Conservation (phyloP, 805 yeast species). For the Saturnispora halmiae region DNA sequence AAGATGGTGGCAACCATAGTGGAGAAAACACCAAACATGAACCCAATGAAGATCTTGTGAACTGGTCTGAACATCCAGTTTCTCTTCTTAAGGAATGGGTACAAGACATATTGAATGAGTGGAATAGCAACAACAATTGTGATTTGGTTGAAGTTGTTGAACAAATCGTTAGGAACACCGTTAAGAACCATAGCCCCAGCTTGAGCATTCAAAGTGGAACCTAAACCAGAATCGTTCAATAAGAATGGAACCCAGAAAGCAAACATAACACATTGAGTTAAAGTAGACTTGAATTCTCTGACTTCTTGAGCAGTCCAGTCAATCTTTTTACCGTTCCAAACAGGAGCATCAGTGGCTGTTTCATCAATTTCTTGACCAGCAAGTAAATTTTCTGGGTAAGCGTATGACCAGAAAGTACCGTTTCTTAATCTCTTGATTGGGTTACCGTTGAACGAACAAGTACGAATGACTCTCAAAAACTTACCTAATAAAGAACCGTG, state of each 20-base stretch:
- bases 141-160: slow-evolving; percentile 45
- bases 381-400: slow-evolving; percentile 37
- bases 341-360: slow-evolving; percentile 20
- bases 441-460: slow-evolving; percentile 33
- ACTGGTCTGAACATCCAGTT: slow-evolving; percentile 37
- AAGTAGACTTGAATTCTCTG: slow-evolving; percentile 35
- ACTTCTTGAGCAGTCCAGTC: slow-evolving; percentile 38
- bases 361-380: slow-evolving; percentile 31
- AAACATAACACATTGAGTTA: slow-evolving; percentile 38
- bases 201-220: slow-evolving; percentile 40
- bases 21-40: slow-evolving; percentile 37
- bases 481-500: slow-evolving; percentile 41
- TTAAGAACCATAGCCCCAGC: slow-evolving; percentile 45
- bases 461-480: slow-evolving; percentile 32
- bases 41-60: slow-evolving; percentile 39
- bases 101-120: slow-evolving; percentile 38
- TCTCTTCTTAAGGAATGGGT: slow-evolving; percentile 37
- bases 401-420: slow-evolving; percentile 40
- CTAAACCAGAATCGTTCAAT: slow-evolving; percentile 41
- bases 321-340: slow-evolving; percentile 25
- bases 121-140: slow-evolving; percentile 46
- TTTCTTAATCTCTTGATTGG: slow-evolving; percentile 34
- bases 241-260: slow-evolving; percentile 32
- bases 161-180: slow-evolving; percentile 49
- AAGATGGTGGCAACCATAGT: slow-evolving; percentile 43